A percentile compares a stretch with the other conserved stretches of the same genome.
Conservation (phyloP, 1,284 basidiomycete genomes). For the Mycosarcoma maydis region DNA sequence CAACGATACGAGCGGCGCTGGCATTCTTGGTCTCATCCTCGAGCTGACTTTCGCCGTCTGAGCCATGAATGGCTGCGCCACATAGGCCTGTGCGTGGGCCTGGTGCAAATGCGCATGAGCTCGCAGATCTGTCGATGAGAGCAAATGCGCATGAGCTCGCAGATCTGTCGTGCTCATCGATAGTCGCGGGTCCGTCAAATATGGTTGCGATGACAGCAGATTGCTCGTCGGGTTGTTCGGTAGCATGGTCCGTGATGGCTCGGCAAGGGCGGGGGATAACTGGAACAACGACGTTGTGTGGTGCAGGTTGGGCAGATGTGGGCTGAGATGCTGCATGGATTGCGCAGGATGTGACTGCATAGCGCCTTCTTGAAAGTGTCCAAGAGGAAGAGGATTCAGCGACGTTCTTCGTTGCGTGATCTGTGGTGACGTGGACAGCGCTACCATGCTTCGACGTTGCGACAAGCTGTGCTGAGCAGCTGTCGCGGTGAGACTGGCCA, state of each 20-base stretch:
- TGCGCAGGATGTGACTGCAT: slow-evolving; percentile 4
- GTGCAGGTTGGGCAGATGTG: slow-evolving; percentile 5
- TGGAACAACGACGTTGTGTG: slow-evolving; percentile 17
- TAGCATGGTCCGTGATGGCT: slow-evolving; percentile 10
- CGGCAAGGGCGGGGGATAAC: slow-evolving; percentile 2
- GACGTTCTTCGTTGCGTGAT: slow-evolving; percentile 26
- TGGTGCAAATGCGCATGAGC: slow-evolving; percentile 26
- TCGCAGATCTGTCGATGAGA: slow-evolving; percentile 32
- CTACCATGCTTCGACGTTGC: slow-evolving; percentile 21
- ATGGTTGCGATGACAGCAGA: background rate
- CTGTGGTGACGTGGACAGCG: slow-evolving; percentile 12
- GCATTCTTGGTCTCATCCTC: slow-evolving; percentile 10
- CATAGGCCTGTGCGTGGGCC: background rate
- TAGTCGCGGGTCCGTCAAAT: slow-evolving; percentile 6
- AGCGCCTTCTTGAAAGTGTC: background rate
- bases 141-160: slow-evolving; percentile 33
- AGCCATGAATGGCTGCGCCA: slow-evolving; percentile 9
- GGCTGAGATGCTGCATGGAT: slow-evolving; percentile 25
- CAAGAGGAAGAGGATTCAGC: slow-evolving; percentile 10
- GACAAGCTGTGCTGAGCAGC: slow-evolving; percentile 3
- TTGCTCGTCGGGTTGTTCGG: slow-evolving; percentile 1
- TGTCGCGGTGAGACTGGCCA: slow-evolving; percentile 15
- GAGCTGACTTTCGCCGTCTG: slow-evolving; percentile 19
- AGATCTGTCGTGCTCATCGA: slow-evolving; percentile 45
- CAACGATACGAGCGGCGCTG: slow-evolving; percentile 23